Base-by-base conservation (phyloP, 148 eudicot genomes). In the Rhododendron williamsianum region DNA sequence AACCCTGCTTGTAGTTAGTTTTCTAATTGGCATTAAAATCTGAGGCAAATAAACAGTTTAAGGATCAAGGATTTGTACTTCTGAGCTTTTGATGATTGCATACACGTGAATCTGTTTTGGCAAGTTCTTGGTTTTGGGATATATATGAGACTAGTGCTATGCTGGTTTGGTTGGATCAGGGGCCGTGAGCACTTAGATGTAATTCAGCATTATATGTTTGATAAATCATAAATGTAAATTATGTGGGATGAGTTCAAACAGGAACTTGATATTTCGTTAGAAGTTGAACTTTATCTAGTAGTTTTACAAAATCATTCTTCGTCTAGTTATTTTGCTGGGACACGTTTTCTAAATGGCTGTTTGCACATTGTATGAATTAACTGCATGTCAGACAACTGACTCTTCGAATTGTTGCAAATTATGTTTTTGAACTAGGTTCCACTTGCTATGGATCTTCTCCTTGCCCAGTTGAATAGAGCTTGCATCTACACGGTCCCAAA, bases 401-500 rank as follows among this genome's bases (percentile, higher is more conserved):
- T 21, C 19, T 78, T 78, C n/a, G 41, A 33, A 63, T 69, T 80
- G 49, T 80, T 67, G 25, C 36, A 21, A 48, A 54, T 69, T 19
- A 67, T 76, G 58, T 86, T 80, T 49, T 77, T 85, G 54, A 87
- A 81, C 58, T 90, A 97, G 99, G 92, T 95, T 60, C 99, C 96
- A 30, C 90, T 58, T 76, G 93, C 91, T 89, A 92, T 95, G 98
- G 96, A 95, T 45, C 88, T 91, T 87, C 85, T 97, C 45, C 90
- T 97, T 81, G 98, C 99, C 56, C 90, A 92, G 88, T 88, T 97
- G 87, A 94, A 95, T 86, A 91, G 79, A 89, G 96, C 88, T 81
- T 97, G 98, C 87, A 95, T 92, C 67, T 94, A 91, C 87, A 94
- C 98, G 9, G 98, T 97, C 81, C 99, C 99, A 16, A 97, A 97